phyloP scores from a whole-genome alignment of 1,139 yeast species.

The Ashbya aceris region DNA sequence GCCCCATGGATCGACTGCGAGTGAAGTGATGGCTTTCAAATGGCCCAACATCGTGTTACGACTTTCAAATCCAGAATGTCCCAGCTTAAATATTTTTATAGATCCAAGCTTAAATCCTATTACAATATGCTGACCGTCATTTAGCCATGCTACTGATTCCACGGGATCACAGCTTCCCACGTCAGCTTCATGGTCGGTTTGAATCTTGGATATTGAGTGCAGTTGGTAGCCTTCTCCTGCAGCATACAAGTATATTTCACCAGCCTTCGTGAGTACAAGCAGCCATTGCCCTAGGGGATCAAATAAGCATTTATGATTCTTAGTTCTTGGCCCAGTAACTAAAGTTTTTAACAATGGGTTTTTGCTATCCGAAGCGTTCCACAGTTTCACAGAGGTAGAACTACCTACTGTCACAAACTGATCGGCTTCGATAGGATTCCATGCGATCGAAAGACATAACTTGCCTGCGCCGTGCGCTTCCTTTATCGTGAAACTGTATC shows the following conservation, averaged over 20 bases:
- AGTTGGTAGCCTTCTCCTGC: constrained; percentile 15
- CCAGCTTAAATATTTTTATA: constrained; percentile 31
- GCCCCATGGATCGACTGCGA: constrained; percentile 54
- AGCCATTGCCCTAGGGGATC: constrained; percentile 43
- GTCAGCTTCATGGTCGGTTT: not conserved
- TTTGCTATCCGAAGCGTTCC: constrained; percentile 43
- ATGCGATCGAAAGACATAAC: constrained; percentile 43
- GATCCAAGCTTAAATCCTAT: constrained; percentile 33
- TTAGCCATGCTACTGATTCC: constrained; percentile 27
- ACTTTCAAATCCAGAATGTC: constrained; percentile 14
- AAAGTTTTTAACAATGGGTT: constrained; percentile 29
- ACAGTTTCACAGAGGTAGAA: constrained; percentile 44
- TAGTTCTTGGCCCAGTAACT: constrained; percentile 29
- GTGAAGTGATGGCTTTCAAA: constrained; percentile 42
- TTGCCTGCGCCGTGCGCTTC: constrained; percentile 39
- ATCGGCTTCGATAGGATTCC: constrained; percentile 50
- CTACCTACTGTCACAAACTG: constrained; percentile 52
- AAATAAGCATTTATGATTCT: constrained; percentile 36
- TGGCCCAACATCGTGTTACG: constrained; percentile 38
- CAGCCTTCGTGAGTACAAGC: constrained; percentile 37
- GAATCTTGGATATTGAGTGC: constrained; percentile 9
- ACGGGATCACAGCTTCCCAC: constrained; percentile 8
- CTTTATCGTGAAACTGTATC: constrained; percentile 37
- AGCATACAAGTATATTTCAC: constrained; percentile 23
- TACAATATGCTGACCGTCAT: constrained; percentile 26